Evolutionary conservation across 192 early-diverging fungal species (phyloP), one percentile per base, ranked within the genome.

Genomic region (Backusella sp.): DNA sequence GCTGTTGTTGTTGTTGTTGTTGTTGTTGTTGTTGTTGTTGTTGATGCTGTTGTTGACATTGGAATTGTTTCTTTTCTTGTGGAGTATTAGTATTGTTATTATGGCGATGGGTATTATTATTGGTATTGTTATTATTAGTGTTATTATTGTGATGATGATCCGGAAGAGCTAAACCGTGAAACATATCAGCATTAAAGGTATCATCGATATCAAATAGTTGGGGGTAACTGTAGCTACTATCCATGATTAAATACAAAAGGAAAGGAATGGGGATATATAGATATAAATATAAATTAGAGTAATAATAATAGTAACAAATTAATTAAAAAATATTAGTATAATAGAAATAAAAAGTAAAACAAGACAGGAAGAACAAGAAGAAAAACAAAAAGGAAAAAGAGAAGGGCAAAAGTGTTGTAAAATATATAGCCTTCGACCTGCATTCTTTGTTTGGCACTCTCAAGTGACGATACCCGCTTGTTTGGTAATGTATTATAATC

Each of bases 201-300:
- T 71, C 56, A 62, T 62, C 70, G 26, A 73, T 73, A 73, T 65
- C 72, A 73, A 73, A 73, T 8, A 73, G 41, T 5, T 73, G 72
- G 39, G 72, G 35, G 36, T 73, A 73, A 28, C 34, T 65, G 23
- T 65, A 73, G 36, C 21, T 37, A 21, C 53, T 65, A 65, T 73
- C 72, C 72, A 73, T 73, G 37, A 21, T 72, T 15, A 34, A 15
- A 39, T 71, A 30, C 23, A 26, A 62, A 73, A 56, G 23, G 72
- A 65, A 73, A 73, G 56, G 72, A 11, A 73, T 65, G 65, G 72
- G 72, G 35, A 32, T 39, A 36, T 36, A 72, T 46, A 72, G 11
- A 32, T 23, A 26, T 72, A 46, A 44, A 59, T 56, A 59, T 59
- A 59, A 21, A 53, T 53, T 21, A 53, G 17, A 53, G 53, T 23